Evolutionary conservation across 345 rosid species (phyloP).

Genomic region (Salix dunnii): DNA sequence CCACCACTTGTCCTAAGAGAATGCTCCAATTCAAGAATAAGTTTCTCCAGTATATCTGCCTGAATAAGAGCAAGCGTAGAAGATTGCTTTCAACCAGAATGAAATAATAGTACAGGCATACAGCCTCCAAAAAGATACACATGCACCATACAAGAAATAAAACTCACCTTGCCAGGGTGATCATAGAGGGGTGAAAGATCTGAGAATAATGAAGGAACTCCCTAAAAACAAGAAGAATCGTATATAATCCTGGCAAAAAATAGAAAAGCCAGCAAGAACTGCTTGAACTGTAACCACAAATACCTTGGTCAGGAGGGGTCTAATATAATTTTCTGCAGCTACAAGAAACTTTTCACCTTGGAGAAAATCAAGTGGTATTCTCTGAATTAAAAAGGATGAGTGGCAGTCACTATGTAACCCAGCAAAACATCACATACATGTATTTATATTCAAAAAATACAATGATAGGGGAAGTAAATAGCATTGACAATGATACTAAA

Average conservation of each 20-base stretch:
- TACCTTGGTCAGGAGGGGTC: constrained; percentile 89
- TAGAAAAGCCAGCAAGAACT: constrained; percentile 6
- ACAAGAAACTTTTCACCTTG: constrained; percentile 73
- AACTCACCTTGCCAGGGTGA: constrained; percentile 77
- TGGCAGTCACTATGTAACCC: neutral
- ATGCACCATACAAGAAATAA: constrained; percentile 11
- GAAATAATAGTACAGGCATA: neutral
- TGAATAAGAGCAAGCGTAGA: constrained; percentile 28
- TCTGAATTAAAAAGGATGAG: constrained; percentile 37
- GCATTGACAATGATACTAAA: neutral
- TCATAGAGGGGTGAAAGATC: constrained; percentile 90
- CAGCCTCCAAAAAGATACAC: constrained; percentile 1
- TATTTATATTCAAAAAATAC: neutral
- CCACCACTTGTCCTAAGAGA: constrained; percentile 58
- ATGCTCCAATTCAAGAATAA: constrained; percentile 80
- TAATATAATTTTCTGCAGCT: constrained; percentile 73
- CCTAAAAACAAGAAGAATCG: constrained; percentile 41
- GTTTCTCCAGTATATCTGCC: constrained; percentile 85
- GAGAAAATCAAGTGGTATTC: constrained; percentile 96
- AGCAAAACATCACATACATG: neutral
- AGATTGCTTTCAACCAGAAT: constrained; percentile 6
- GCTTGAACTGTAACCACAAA: constrained; percentile 4
- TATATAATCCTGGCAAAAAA: constrained; percentile 11
- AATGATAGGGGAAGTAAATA: neutral
- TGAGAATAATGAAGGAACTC: constrained; percentile 96